Evolutionary conservation across 2,329 filamentous ascomycete genomes (phyloP), one percentile per base, ranked within the genome.

Genomic region (Drechslerella coelobrocha): DNA sequence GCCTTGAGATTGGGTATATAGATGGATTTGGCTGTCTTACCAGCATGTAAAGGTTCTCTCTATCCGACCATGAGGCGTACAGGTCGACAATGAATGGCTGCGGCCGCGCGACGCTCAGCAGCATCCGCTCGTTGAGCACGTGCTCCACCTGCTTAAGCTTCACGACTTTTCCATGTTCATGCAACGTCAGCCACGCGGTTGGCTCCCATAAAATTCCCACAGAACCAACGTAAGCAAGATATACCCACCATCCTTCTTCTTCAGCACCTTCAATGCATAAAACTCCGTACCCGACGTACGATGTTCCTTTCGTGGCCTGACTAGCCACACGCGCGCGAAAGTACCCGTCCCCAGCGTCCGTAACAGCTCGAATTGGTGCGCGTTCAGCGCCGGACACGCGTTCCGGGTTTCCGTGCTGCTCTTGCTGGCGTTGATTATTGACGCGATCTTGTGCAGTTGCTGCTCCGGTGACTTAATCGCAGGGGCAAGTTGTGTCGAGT

Each of bases 71-170:
- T 74, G 89, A 91, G 71, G 88, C 88, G 53, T 89, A 83, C 77
- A 93, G 84, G 72, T 85, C 88, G 56, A 90, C 92, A 77, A 94
- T 92, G 80, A 93, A 94, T 23, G 90, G 90, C 77, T 92, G 88
- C 23, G 89, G 89, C 50, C 88, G 87, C 51, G 93, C 88, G 73
- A 90, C 87, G 76, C 86, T 85, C 55, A 94, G 85, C 74, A 93
- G 88, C 73, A 87, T 85, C 75, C 90, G 88, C 82, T 94, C 90
- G 79, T 92, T 90, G 72, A 89, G 88, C 60, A 93, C 90, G 79
- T 94, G 90, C 79, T 93, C 90, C 74, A 93, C 88, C 77, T 94
- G 90, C 82, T 93, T 93, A 65, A 93, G 84, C 73, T 88, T 88
- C 78, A 94, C 89, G 47, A 94, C 88, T 85, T 76, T 51, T 52